Percentiles rank a stretch among this genome's conserved stretches.
Conservation (phyloP, 176 grass and related monocot genomes). For the Rhynchospora breviuscula region DNA sequence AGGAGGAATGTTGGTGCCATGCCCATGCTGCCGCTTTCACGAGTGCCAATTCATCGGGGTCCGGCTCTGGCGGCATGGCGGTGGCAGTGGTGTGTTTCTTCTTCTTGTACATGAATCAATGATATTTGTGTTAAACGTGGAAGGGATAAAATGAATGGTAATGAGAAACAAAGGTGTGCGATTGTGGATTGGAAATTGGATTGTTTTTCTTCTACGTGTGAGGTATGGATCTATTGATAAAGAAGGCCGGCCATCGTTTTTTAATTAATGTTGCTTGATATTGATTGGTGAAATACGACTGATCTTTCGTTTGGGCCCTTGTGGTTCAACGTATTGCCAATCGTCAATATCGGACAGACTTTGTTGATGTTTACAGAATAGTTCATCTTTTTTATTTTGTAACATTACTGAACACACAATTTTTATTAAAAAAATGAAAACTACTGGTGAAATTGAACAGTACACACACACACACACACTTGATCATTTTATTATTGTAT, state of each 20-base stretch:
- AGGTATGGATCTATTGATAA: neutral
- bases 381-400: neutral
- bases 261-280: neutral
- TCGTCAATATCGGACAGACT: neutral
- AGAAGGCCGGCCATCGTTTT: neutral
- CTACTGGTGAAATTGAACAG: neutral
- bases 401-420: neutral
- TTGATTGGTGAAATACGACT: neutral
- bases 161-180: neutral
- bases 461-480: too few relatives aligned
- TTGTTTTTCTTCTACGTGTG: neutral
- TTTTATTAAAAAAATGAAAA: neutral
- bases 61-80: neutral
- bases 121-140: neutral
- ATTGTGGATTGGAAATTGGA: neutral
- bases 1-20: constrained; percentile 19
- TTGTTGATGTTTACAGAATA: neutral
- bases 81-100: neutral
- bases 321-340: neutral
- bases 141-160: neutral
- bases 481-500: too few relatives aligned
- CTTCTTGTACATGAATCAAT: constrained; percentile 4
- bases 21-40: constrained; percentile 23
- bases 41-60: neutral
- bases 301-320: neutral